A percentile compares a stretch with the other conserved stretches of the same genome.
Conservation (phyloP, 1,284 basidiomycete genomes). For the Kwoniella shivajii region DNA sequence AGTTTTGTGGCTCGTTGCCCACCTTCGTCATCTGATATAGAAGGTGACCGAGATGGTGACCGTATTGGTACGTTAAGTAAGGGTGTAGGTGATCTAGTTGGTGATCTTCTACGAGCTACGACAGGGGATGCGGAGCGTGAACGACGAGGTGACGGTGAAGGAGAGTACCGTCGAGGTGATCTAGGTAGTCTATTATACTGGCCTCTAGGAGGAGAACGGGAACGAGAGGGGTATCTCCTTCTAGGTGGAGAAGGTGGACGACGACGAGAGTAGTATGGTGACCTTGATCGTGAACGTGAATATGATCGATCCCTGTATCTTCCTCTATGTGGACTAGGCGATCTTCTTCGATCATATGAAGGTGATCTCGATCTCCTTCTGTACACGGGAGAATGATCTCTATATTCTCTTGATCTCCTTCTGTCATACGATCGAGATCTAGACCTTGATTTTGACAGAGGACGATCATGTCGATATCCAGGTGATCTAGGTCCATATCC, state of each 20-base stretch:
- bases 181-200: no score
- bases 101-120: slow-evolving; percentile 6
- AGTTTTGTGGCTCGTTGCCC: slow-evolving; percentile 37
- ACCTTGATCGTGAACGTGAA: slow-evolving; percentile 15
- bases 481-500: slow-evolving; percentile 10
- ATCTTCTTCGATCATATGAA: slow-evolving; percentile 10
- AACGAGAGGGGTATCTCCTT: slow-evolving; percentile 7
- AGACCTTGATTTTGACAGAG: slow-evolving; percentile 11
- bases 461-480: background rate
- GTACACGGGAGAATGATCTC: background rate
- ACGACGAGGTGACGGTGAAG: slow-evolving; percentile 5
- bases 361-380: slow-evolving; percentile 9
- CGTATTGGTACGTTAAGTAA: slow-evolving; percentile 16
- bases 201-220: slow-evolving; percentile 15
- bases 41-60: slow-evolving; percentile 27
- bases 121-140: background rate
- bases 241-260: slow-evolving; percentile 5
- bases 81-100: slow-evolving; percentile 17
- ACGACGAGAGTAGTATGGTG: slow-evolving; percentile 4
- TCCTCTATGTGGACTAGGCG: slow-evolving; percentile 14
- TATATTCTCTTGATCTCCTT: background rate
- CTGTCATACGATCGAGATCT: slow-evolving; percentile 17
- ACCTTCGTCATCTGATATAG: slow-evolving; percentile 49
- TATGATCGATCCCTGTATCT: slow-evolving; percentile 8
- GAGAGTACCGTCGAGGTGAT: background rate